Percentiles rank a stretch among this genome's conserved stretches.
phyloP scores from a whole-genome alignment of 129 eudicot species.

The Centrapalus pauciflorus region DNA sequence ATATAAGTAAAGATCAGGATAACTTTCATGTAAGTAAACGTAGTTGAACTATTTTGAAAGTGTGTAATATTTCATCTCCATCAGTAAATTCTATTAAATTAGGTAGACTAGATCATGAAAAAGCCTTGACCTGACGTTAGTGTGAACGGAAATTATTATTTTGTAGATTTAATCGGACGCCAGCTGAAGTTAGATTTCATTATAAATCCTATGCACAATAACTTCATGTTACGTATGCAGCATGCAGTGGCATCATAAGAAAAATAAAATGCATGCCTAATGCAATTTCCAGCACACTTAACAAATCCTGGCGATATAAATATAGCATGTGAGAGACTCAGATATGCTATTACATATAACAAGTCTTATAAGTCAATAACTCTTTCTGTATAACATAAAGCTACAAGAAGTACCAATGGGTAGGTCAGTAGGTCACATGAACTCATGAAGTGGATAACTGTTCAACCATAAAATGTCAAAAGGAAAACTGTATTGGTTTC shows the following conservation, averaged over 20 bases:
- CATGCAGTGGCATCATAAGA: background rate
- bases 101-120: background rate
- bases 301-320: background rate
- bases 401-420: background rate
- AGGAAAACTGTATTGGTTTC: background rate
- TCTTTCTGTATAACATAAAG: background rate
- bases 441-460: background rate
- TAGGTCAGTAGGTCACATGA: too few species aligned
- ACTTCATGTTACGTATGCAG: background rate
- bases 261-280: background rate
- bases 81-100: background rate
- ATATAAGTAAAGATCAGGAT: background rate
- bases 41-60: background rate
- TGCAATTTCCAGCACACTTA: background rate
- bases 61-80: background rate
- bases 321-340: background rate
- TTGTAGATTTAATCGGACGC: background rate
- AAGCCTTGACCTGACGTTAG: background rate
- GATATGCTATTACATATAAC: background rate
- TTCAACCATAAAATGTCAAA: background rate
- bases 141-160: background rate
- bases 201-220: background rate
- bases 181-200: background rate
- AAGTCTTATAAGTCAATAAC: background rate
- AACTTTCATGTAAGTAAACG: background rate